Evolutionary conservation across 371 early-diverging fungal species (phyloP), one percentile per base, ranked within the genome.

Genomic region (Circinella umbellata): DNA sequence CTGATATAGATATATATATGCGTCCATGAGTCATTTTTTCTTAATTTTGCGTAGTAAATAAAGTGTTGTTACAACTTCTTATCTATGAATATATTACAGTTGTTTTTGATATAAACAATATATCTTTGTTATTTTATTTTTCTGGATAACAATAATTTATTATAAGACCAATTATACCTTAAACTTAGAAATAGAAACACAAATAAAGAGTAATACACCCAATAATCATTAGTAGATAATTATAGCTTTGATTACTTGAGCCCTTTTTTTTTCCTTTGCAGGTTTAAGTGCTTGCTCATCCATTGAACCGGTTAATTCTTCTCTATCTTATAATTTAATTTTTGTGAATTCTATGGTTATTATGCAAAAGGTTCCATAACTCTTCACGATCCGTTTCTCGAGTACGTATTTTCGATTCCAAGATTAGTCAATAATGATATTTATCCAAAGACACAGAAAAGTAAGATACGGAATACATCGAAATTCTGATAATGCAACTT

Each of bases 401-500:
- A n/a, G n/a, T n/a, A n/a, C 0, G 34, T 34, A 34, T 27, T 10
- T 34, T 57, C 20, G 6, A 57, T 57, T 5, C 27, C 0, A 57
- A 57, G 57, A 5, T n/a, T 57, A 7, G 7, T 57, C 9, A 27
- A 34, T 34, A 34, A 17, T 13, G 18, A 7, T 6, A 34, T 1
- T 34, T 57, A 6, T 5, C 57, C 27, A 10, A 57, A 9, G 11
- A 27, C 57, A 57, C 14, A 27, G 2, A 5, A 57, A 34, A 27
- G 57, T 14, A 10, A 6, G 11, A n/a, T n/a, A 57, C 5, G 57
- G 57, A 57, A 27, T 57, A 57, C 57, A 57, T 57, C 57, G 57
- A 34, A 57, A 57, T 6, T 57, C 57, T 9, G 57, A 34, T 13
- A 57, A 34, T 10, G 2, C 57, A 1, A 27, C 57, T 5, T 57